Percentiles rank a stretch among this genome's conserved stretches.
phyloP scores from a whole-genome alignment of 1,284 basidiomycete species.

The Ganoderma boninense region DNA sequence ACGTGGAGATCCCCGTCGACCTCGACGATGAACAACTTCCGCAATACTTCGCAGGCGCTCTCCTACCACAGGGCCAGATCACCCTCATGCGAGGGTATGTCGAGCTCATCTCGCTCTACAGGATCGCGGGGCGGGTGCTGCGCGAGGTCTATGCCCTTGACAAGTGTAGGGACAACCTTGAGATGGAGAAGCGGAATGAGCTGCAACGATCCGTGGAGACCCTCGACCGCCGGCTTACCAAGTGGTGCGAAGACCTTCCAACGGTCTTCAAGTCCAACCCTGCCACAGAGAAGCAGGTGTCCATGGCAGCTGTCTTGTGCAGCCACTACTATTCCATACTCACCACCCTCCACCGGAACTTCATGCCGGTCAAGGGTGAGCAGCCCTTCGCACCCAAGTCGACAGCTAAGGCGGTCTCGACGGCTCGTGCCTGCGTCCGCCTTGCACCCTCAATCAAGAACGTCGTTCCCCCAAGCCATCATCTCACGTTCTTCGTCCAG shows the following conservation, averaged over 20 bases:
- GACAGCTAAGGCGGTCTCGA: conserved; percentile 79
- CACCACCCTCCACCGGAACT: conserved; percentile 89
- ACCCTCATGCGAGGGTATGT: conserved; percentile 85
- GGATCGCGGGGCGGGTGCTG: conserved; percentile 85
- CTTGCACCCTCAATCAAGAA: conserved; percentile 87
- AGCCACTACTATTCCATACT: conserved; percentile 91
- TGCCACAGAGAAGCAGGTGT: conserved; percentile 78
- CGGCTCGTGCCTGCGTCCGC: conserved; percentile 83
- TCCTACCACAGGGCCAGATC: conserved; percentile 60
- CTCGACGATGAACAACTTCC: conserved; percentile 82
- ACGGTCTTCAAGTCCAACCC: conserved; percentile 75
- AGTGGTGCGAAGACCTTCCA: conserved; percentile 85
- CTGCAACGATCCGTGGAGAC: conserved; percentile 79
- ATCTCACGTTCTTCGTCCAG: conserved; percentile 91
- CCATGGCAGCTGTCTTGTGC: conserved; percentile 88
- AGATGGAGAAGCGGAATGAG: conserved; percentile 76
- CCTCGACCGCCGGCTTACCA: conserved; percentile 77
- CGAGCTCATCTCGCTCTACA: conserved; percentile 79
- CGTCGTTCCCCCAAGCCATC: conserved; percentile 87
- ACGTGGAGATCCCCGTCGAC: conserved; percentile 82
- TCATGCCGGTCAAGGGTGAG: conserved; percentile 78
- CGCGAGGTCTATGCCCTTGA: conserved; percentile 83
- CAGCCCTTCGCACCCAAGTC: conserved; percentile 72
- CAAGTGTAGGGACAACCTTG: conserved; percentile 74
- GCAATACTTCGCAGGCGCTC: conserved; percentile 73